Percentiles rank a stretch among this genome's conserved stretches.
phyloP scores from a whole-genome alignment of 2,329 filamentous ascomycete species.

The Ambrosiella cleistominuta region DNA sequence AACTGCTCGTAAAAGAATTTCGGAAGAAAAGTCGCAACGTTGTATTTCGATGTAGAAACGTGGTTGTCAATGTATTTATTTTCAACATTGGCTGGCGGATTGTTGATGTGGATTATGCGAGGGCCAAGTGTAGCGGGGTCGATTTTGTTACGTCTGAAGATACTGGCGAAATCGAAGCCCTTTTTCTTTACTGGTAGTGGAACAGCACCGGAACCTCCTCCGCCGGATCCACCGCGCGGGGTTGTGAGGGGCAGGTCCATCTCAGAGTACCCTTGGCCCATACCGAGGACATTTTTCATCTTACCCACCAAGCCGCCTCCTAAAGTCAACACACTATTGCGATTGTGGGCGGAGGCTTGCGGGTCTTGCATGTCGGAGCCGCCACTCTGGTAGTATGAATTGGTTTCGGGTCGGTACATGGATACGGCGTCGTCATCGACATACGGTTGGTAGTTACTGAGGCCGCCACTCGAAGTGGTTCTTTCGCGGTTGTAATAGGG shows the following conservation, averaged over 20 bases:
- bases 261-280: slow-evolving; percentile 79
- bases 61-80: slow-evolving; percentile 95
- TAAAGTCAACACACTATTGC: slow-evolving; percentile 76
- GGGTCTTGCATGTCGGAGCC: slow-evolving; percentile 21
- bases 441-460: slow-evolving; percentile 82
- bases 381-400: slow-evolving; percentile 68
- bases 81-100: slow-evolving; percentile 71
- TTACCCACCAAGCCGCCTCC: slow-evolving; percentile 75
- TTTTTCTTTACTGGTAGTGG: slow-evolving; percentile 28
- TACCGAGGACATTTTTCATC: slow-evolving; percentile 79
- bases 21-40: slow-evolving; percentile 75
- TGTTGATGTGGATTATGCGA: slow-evolving; percentile 88
- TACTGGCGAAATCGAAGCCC: slow-evolving; percentile 52
- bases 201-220: slow-evolving; percentile 20
- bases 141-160: slow-evolving; percentile 70
- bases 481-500: slow-evolving; percentile 36
- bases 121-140: slow-evolving; percentile 86
- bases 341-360: slow-evolving; percentile 44
- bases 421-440: slow-evolving; percentile 56
- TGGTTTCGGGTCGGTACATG: slow-evolving; percentile 50
- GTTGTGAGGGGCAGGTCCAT: slow-evolving; percentile 96
- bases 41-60: slow-evolving; percentile 96
- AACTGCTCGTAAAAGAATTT: slow-evolving; percentile 98
- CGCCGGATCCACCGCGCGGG: slow-evolving; percentile 25
- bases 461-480: slow-evolving; percentile 55